Evolutionary conservation across 1,284 basidiomycete species (phyloP), one percentile per base, ranked within the genome.

Genomic region (Salmacisia buchloeana): DNA sequence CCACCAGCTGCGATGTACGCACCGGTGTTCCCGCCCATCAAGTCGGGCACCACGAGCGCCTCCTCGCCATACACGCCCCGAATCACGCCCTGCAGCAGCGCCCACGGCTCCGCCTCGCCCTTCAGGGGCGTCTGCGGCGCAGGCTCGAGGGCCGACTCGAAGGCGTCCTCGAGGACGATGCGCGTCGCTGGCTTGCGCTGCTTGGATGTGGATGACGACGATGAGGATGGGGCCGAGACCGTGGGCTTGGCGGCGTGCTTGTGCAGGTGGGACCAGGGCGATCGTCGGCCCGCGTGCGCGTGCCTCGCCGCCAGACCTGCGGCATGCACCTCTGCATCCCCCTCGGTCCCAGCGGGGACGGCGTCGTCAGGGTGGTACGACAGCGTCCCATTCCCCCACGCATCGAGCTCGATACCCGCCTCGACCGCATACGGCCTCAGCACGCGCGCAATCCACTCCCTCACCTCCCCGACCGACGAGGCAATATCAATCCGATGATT

Each of bases 401-500:
- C 83, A 29, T 75, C 81, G 60, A 86, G 82, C 0, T 84, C 83
- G 39, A 89, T 81, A 63, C 86, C 85, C 71, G 83, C 83, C 60
- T 82, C 69, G 33, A 78, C 60, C 0, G 84, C 85, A 31, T 86
- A 78, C 0, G 76, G 74, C 25, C 76, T 71, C 39, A 87, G 69
- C 0, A 86, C 78, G 2, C 76, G 65, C 1, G 81, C 79, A 63
- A 86, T 82, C 52, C 82, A 83, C 15, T 74, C 70, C 66, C 83
- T 76, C 4, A 84, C 81, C 21, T 81, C 83, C 0, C 74, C 76
- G 15, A 85, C 79, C 3, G 83, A 84, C 60, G 84, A 84, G 27
- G 69, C 59, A 21, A 83, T 83, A 5, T 84, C 82, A 63, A 88
- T 85, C 15, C 86, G 84, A 69, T 86, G 86, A 69, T 88, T 87